Percentiles rank a stretch among this genome's conserved stretches.
Evolutionary conservation across 208 protist genomes (phyloP).

Genomic region (Leishmania amazonensis): DNA sequence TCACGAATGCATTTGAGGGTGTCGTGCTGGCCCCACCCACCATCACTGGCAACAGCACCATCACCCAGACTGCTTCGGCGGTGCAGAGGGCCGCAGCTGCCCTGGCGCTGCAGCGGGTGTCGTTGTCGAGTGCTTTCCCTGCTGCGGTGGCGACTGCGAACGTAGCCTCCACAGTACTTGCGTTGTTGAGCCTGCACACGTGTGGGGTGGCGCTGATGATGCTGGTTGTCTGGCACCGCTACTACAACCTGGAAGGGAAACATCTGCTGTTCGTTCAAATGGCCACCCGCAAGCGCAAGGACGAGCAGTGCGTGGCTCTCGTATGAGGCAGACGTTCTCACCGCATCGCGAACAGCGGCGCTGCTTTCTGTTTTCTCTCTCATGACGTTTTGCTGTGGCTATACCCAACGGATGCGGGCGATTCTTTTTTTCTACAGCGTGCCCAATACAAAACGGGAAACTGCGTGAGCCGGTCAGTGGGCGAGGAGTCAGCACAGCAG

Average conservation of each 20-base stretch:
- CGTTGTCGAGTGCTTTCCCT: neutral
- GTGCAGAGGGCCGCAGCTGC: neutral
- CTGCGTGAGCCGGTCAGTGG: neutral
- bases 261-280: slow-evolving; percentile 76
- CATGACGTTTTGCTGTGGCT: neutral
- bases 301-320: slow-evolving; percentile 26
- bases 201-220: slow-evolving; percentile 25
- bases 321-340: slow-evolving; percentile 1
- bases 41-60: neutral
- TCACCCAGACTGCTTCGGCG: neutral
- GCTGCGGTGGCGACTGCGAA: neutral
- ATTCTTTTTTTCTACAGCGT: neutral
- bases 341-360: slow-evolving; percentile 2
- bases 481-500: neutral
- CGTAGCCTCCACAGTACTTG: slow-evolving; percentile 25
- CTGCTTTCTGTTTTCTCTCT: neutral
- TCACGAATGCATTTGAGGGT: slow-evolving; percentile 7
- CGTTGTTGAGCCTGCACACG: slow-evolving; percentile 28
- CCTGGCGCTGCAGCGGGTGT: neutral
- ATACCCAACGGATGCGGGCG: neutral
- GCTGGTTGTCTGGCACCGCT: slow-evolving; percentile 40
- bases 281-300: slow-evolving; percentile 50
- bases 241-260: slow-evolving; percentile 70
- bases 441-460: neutral
- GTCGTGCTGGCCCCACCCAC: neutral